Percentiles rank a stretch among this genome's conserved stretches.
Evolutionary conservation across 2,329 filamentous ascomycete genomes (phyloP).

Genomic region (Eutypa lata): DNA sequence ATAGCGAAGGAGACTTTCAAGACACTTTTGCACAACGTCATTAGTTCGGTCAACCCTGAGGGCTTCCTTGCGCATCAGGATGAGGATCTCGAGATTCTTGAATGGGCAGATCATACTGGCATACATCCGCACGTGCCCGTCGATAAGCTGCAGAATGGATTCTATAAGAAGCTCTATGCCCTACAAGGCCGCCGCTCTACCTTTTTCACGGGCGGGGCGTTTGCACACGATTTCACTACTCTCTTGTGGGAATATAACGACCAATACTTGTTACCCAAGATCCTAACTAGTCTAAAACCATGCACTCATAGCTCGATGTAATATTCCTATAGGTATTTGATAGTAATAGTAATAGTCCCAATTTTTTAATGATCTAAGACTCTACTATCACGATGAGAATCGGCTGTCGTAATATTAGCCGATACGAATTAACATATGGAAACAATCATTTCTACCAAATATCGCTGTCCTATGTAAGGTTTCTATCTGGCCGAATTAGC

Average conservation of each 20-base stretch:
- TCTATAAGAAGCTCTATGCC: conserved; percentile 31
- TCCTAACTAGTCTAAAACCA: conserved; percentile 15
- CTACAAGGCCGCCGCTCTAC: conserved; percentile 38
- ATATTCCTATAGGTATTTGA: too few species aligned
- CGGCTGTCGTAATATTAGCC: too few species aligned
- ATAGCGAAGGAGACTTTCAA: conserved; percentile 20
- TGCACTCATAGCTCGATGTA: too few species aligned
- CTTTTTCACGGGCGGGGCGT: conserved; percentile 37
- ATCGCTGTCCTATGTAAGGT: too few species aligned
- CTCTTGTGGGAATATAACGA: conserved; percentile 33
- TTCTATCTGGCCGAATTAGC: too few species aligned
- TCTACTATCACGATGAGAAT: too few species aligned
- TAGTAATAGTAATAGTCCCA: background rate
- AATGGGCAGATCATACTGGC: conserved; percentile 27
- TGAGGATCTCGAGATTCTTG: conserved; percentile 13
- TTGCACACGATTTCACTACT: conserved; percentile 28
- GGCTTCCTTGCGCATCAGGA: conserved; percentile 9
- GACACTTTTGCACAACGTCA: conserved; percentile 33
- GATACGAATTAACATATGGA: too few species aligned
- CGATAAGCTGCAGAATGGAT: conserved; percentile 30
- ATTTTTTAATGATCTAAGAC: too few species aligned
- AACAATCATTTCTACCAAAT: too few species aligned
- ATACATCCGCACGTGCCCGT: conserved; percentile 29
- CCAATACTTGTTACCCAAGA: conserved; percentile 21
- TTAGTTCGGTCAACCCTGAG: conserved; percentile 33